Evolutionary conservation across 257 asterid genomes (phyloP), one percentile per base, ranked within the genome.

Genomic region (Solanum gracilifrons): DNA sequence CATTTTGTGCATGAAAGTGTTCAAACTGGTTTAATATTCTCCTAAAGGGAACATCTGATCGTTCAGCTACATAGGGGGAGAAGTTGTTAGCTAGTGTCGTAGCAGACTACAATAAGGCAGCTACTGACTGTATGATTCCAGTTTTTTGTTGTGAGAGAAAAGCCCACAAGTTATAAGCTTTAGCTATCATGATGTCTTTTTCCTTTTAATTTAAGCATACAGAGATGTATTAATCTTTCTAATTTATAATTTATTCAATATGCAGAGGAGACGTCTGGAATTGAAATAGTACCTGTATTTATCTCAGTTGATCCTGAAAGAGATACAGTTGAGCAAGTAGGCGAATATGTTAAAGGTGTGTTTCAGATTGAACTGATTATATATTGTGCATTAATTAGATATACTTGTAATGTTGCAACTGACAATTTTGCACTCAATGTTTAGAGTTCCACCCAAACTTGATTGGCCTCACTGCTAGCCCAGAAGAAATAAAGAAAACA

Each of bases 281-380:
- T 95, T 64, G 93, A 95, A 86, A 94, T 97, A 46, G 95, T 97
- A 39, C 99, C 99, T 7, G 87, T 97, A 55, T 97, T 97, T 92
- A 93, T 97, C 89, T 95, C 99, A 48, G 99, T 97, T 87, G 98
- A 97, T 91, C 98, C 97, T 23, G 98, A 97, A 90, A 93, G 99
- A 90, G 98, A 97, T 90, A 95, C 92, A 2, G 97, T 94, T 66
- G 98, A 97, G 88, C 98, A 95, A 93, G 98, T 97, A 60, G 89
- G 91, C 4, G 99, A 95, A 91, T 97, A 97, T 88, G 92, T 95
- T 87, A 94, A 95, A 95, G 99, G 99, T 97, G 90, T 36, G 51
- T 73, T 58, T 71, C 16, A 13, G 77, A 86, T 71, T 43, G 60
- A 58, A 73, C 82, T 85, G 35, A 72, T 39, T 37, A 74, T 84